Evolutionary conservation across 2,329 filamentous ascomycete genomes (phyloP), one percentile per base, ranked within the genome.

Genomic region (Neocatenulostroma microsporum): DNA sequence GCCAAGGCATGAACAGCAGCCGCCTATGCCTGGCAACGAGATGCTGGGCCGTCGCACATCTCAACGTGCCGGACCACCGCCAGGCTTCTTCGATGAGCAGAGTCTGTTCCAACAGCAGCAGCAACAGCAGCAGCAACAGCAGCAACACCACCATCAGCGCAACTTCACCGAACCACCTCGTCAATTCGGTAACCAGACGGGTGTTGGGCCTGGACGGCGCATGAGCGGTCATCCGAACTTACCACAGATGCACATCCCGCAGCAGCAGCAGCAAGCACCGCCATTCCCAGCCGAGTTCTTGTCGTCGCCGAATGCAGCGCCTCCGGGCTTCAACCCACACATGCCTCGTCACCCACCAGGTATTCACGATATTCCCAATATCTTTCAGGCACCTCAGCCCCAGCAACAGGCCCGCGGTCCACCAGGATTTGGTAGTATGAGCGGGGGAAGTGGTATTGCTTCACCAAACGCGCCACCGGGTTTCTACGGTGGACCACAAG

Each of bases 291-390:
- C 44, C 3, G 49, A 55, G n/a, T 51, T 49, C 32, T 41, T 50
- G 27, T 45, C 49, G 17, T 36, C 35, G 10, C 41, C 47, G 9
- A 30, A 7, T 29, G 40, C 25, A 11, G 45, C 49, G 12, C 54
- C 55, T 12, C 55, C 56, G n/a, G 55, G 56, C 17, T 58, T 58
- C 47, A 50, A 51, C 23, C 42, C 47, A 4, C 47, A 48, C 34
- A 50, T 56, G 44, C n/a, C n/a, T n/a, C 53, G 54, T 9, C 54
- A 57, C 27, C 55, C 53, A 17, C 55, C 56, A 2, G 56, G 54
- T 18, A 55, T 56, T 31, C 45, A 47, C 29, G 49, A 44, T 28
- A 48, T 53, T 18, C 48, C 52, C 5, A 50, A 48, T 33, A 51
- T 54, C 23, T 60, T 58, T 47, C 42, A 36, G 10, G 43, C 40